Conservation (phyloP, 768 basidiomycete species). For the Tricholoma terreum region DNA sequence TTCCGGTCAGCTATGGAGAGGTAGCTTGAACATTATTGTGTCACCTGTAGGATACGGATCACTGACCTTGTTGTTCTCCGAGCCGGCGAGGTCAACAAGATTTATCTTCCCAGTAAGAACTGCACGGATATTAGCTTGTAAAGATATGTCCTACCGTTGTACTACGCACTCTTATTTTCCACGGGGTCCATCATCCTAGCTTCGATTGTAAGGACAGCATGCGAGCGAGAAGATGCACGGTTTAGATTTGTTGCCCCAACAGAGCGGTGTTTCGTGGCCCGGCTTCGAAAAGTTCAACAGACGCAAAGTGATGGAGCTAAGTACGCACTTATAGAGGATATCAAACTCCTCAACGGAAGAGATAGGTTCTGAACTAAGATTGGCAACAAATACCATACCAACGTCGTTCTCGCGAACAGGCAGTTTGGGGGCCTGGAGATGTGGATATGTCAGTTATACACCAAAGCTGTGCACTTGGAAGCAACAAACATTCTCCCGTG, state of each 20-base stretch:
- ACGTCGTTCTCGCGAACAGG: constrained; percentile 52
- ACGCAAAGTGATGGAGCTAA: background rate
- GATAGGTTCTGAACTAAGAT: constrained; percentile 42
- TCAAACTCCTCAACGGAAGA: constrained; percentile 44
- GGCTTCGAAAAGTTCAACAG: constrained; percentile 33
- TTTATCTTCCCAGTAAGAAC: constrained; percentile 77
- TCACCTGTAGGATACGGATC: background rate
- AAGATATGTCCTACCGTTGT: background rate
- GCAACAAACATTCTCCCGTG: constrained; percentile 57
- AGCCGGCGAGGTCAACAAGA: constrained; percentile 86
- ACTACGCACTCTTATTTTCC: constrained; percentile 49
- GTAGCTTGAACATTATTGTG: background rate
- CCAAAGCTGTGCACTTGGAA: background rate
- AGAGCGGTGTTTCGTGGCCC: constrained; percentile 73
- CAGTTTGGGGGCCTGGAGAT: constrained; percentile 44
- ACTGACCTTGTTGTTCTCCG: constrained; percentile 82
- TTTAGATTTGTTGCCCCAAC: constrained; percentile 87
- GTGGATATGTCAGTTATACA: constrained; percentile 1
- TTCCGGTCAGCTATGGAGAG: constrained; percentile 63
- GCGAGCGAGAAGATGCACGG: constrained; percentile 80
- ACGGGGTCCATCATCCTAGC: constrained; percentile 54
- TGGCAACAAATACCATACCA: constrained; percentile 55
- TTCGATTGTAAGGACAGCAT: constrained; percentile 80
- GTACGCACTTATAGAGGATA: constrained; percentile 40
- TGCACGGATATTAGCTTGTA: constrained; percentile 23